Evolutionary conservation across 257 asterid genomes (phyloP).

Genomic region (Solanum clarkiae): DNA sequence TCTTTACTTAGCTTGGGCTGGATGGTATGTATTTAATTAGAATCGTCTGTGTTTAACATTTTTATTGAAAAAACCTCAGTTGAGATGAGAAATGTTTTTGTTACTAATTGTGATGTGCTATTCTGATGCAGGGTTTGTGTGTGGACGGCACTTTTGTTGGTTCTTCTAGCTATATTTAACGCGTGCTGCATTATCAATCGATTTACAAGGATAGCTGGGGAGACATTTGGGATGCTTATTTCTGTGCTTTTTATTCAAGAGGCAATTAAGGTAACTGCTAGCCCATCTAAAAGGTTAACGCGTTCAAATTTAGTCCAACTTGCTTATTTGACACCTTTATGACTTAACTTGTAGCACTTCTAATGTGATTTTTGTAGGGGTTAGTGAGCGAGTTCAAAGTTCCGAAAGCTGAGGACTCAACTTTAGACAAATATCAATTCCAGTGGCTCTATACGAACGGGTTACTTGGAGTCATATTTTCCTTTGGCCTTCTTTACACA

Average conservation of each 20-base stretch:
- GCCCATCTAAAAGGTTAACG: no score
- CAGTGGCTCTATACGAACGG: conserved; percentile 45
- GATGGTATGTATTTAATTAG: conserved; percentile 3
- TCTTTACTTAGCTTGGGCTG: conserved; percentile 47
- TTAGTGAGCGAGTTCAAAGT: conserved; percentile 29
- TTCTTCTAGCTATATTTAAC: conserved; percentile 40
- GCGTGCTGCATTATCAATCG: conserved; percentile 22
- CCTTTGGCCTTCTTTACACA: conserved; percentile 32
- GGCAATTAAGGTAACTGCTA: conserved; percentile 30
- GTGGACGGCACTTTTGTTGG: conserved; percentile 34
- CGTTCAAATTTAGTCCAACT: not conserved
- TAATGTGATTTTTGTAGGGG: conserved; percentile 19
- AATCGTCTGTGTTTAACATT: not conserved
- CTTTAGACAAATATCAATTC: conserved; percentile 18
- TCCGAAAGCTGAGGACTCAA: conserved; percentile 26
- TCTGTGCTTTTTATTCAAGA: conserved; percentile 34
- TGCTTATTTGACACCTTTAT: not conserved
- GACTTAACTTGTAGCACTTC: not conserved
- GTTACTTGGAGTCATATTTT: conserved; percentile 32
- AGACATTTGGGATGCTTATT: conserved; percentile 42
- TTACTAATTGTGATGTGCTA: not conserved
- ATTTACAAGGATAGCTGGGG: conserved; percentile 47
- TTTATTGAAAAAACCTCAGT: not conserved
- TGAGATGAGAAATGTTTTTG: not conserved
- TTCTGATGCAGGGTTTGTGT: conserved; percentile 37